phyloP scores from a whole-genome alignment of 495 filamentous ascomycete species.

The Neurospora sp. region DNA sequence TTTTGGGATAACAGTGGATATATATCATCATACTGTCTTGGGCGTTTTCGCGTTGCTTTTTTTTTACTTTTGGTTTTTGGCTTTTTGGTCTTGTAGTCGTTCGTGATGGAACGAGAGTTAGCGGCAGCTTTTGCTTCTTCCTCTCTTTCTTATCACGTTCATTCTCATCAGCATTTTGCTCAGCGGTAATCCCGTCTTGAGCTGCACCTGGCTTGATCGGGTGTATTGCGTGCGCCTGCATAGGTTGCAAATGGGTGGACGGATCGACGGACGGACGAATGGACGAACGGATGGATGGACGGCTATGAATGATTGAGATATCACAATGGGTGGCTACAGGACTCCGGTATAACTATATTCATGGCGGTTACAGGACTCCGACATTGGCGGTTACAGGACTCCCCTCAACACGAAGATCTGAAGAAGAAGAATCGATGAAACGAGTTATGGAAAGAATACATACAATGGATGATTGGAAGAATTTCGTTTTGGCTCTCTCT shows the following conservation, averaged over 20 bases:
- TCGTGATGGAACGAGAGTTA: not conserved
- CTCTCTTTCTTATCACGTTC: not conserved
- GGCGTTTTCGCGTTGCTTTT: not conserved
- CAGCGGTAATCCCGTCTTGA: not conserved
- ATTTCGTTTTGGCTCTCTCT: not conserved
- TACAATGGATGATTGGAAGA: not conserved
- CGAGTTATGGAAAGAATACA: not conserved
- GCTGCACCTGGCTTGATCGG: not conserved
- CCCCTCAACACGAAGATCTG: not conserved
- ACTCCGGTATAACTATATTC: not conserved
- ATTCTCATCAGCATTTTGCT: not conserved
- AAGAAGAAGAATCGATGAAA: not conserved
- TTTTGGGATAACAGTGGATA: constrained; percentile 6
- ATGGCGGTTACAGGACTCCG: not conserved
- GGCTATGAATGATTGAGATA: not conserved
- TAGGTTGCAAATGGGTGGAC: not conserved
- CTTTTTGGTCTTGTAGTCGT: constrained; percentile 1
- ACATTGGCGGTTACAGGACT: not conserved
- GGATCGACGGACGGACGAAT: not conserved
- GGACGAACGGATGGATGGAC: not conserved
- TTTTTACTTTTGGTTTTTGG: not conserved
- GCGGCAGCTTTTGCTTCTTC: not conserved
- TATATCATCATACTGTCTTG: not conserved
- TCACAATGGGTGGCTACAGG: not conserved
- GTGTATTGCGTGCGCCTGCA: not conserved